Evolutionary conservation across 164 flowering plant species (phyloP).

Genomic region (Liriodendron chinense): DNA sequence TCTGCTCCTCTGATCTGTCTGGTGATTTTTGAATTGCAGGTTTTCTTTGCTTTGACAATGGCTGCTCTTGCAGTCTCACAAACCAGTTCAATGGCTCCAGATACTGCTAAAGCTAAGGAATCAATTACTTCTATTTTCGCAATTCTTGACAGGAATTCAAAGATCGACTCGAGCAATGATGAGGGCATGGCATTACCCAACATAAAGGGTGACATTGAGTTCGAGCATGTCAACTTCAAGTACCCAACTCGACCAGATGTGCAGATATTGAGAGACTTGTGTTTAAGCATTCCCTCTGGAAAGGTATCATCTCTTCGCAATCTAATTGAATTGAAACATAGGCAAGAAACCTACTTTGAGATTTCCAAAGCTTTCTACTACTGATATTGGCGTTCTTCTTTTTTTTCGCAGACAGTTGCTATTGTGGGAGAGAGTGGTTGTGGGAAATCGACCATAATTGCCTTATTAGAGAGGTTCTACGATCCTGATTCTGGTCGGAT

Average conservation of each 20-base stretch:
- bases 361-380: not conserved
- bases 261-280: constrained; percentile 48
- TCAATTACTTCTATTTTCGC: constrained; percentile 49
- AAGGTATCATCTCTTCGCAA: constrained; percentile 23
- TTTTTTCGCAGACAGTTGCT: constrained; percentile 55
- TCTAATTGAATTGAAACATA: not conserved
- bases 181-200: constrained; percentile 33
- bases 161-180: constrained; percentile 45
- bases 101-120: constrained; percentile 45
- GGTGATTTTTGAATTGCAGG: constrained; percentile 25
- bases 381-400: not conserved
- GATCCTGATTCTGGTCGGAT: constrained; percentile 56
- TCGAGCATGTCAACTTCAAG: constrained; percentile 45
- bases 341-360: not conserved
- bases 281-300: constrained; percentile 47
- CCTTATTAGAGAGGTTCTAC: constrained; percentile 68
- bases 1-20: not conserved
- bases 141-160: constrained; percentile 47
- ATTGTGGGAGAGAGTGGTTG: constrained; percentile 84
- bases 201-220: constrained; percentile 38
- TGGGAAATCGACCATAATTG: constrained; percentile 71
- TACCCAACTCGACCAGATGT: constrained; percentile 50
- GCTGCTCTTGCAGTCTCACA: constrained; percentile 45
- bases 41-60: constrained; percentile 55
- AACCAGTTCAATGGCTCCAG: constrained; percentile 44